Percentiles rank a stretch among this genome's conserved stretches.
These are phyloP conservation scores for Mycena rebaudengoi DNA, from an alignment of 768 basidiomycete genomes.

Conservation along the genomic window DNA sequence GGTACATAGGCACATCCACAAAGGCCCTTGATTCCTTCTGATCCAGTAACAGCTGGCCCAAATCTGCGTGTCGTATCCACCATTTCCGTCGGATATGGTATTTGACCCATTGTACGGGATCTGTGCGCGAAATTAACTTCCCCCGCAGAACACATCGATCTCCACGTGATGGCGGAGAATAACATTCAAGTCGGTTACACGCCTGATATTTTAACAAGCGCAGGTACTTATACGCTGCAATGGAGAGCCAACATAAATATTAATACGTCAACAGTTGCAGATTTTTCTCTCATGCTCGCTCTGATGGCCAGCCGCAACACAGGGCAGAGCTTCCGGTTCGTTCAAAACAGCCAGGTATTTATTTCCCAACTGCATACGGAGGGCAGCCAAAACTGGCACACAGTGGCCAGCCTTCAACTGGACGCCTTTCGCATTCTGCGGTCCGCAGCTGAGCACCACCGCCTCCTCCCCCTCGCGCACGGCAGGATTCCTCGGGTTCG, in stretches of 20 bases:
- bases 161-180: slow-evolving; percentile 63
- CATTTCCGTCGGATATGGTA: slow-evolving; percentile 92
- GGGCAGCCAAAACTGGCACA: not conserved
- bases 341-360: slow-evolving; percentile 70
- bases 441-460: slow-evolving; percentile 79
- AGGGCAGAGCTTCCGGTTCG: slow-evolving; percentile 67
- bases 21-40: not conserved
- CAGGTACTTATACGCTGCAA: slow-evolving; percentile 55
- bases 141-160: slow-evolving; percentile 79
- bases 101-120: not conserved
- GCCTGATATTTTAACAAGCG: slow-evolving; percentile 92
- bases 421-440: slow-evolving; percentile 86
- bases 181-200: slow-evolving; percentile 87
- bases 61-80: slow-evolving; percentile 85
- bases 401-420: slow-evolving; percentile 87
- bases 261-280: slow-evolving; percentile 73
- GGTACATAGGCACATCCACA: slow-evolving; percentile 37
- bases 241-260: not conserved
- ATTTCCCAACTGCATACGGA: not conserved
- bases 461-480: slow-evolving; percentile 62
- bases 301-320: slow-evolving; percentile 91
- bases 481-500: slow-evolving; percentile 93
- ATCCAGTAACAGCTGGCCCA: slow-evolving; percentile 61
- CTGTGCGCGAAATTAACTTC: not conserved
- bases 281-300: slow-evolving; percentile 88